Evolutionary conservation across 2,329 filamentous ascomycete genomes (phyloP), one percentile per base, ranked within the genome.

Genomic region (Furcasterigmium sp.): DNA sequence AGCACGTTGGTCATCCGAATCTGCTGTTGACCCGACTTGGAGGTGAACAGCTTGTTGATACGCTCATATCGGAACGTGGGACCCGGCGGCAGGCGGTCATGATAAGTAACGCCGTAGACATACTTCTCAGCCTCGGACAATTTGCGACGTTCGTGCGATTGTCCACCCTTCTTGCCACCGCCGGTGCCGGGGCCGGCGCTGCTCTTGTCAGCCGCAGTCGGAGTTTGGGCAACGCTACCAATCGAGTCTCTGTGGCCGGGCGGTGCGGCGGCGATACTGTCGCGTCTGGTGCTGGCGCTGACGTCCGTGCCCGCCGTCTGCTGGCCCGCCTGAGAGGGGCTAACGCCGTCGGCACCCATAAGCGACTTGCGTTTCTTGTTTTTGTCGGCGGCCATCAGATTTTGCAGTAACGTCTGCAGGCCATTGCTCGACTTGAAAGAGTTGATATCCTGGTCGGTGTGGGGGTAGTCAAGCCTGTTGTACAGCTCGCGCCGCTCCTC

Each of bases 31-130:
- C 84, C 80, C 14, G 79, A 85, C 67, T 91, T 91, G 50, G 85
- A 85, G 29, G 82, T 81, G 44, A 89, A 84, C 19, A 88, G 78
- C 62, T 90, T 90, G 53, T 84, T 83, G 46, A 91, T 79, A 60
- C 81, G 84, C 54, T 91, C 87, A 21, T 89, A 89, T 11, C 91
- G 87, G 75, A 97, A 97, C 13, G 87, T 85, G 28, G 95, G 87
- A 7, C 93, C 91, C 8, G 84, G 85, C 2, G 85, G 82, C 30
- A 96, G 75, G 21, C 91, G 86, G 44, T 97, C 91, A 59, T 91
- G 85, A 51, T 87, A 82, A 8, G 85, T 80, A 9, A 98, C 85
- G 49, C 91, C 93, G 57, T 91, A 97, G 26, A 85, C 76, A 50
- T 78, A 65, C 66, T 91, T 84, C 64, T 94, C 85, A 52, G 86